These are phyloP conservation scores for Wickerhamiella pararugosa DNA, from an alignment of 1,139 yeast genomes.

Conservation along the genomic window DNA sequence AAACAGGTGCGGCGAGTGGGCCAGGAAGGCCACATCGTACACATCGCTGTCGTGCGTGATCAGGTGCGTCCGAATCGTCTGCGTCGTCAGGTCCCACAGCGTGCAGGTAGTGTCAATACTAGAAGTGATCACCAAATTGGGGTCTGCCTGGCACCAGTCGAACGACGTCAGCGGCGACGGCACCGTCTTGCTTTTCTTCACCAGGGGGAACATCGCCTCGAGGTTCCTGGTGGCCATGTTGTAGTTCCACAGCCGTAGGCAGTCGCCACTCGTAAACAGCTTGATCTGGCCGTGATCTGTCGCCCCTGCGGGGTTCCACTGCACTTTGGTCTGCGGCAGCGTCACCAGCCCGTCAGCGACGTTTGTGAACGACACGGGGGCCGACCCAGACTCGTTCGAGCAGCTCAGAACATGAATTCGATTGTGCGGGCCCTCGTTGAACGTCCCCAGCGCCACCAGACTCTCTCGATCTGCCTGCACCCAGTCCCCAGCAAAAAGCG, in stretches of 20 bases:
- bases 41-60: constrained; percentile 96
- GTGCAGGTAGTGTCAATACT: constrained; percentile 95
- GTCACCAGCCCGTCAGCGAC: constrained; percentile 41
- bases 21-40: constrained; percentile 74
- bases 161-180: constrained; percentile 71
- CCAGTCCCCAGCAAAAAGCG: constrained; percentile 63
- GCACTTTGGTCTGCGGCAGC: constrained; percentile 53
- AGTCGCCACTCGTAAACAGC: constrained; percentile 58
- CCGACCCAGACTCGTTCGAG: constrained; percentile 2
- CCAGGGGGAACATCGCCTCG: constrained; percentile 28
- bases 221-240: constrained; percentile 26
- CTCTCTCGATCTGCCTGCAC: constrained; percentile 30
- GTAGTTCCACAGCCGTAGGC: constrained; percentile 50
- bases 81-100: constrained; percentile 72
- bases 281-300: constrained; percentile 21
- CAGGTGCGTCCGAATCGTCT: constrained; percentile 78
- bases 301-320: constrained; percentile 47
- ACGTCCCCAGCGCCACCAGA: constrained; percentile 49
- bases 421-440: constrained; percentile 54
- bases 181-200: constrained; percentile 35
- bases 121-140: constrained; percentile 61
- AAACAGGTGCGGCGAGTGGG: constrained; percentile 63
- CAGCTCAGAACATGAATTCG: constrained; percentile 15
- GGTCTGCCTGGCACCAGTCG: constrained; percentile 76
- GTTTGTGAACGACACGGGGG: constrained; percentile 27